These are phyloP conservation scores for Russula earlei DNA, from an alignment of 768 basidiomycete species.

Conservation along the genomic window DNA sequence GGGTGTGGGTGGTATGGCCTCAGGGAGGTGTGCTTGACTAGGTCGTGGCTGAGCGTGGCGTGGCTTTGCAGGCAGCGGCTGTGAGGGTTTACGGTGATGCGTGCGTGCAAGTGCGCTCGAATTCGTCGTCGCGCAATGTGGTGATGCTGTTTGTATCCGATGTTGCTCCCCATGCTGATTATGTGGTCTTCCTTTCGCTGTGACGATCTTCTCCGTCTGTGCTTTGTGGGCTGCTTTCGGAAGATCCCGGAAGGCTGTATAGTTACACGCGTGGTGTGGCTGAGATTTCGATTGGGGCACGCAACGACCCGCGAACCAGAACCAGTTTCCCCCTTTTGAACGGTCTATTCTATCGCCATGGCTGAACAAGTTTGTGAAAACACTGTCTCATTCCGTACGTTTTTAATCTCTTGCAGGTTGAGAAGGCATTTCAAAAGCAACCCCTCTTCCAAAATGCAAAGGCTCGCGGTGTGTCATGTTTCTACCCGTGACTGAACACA, in stretches of 20 bases:
- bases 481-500: not conserved
- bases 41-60: too few relatives aligned
- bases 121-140: too few relatives aligned
- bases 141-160: too few relatives aligned
- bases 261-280: slow-evolving; percentile 15
- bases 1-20: too few relatives aligned
- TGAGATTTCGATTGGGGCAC: slow-evolving; percentile 7
- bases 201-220: too few relatives aligned
- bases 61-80: too few relatives aligned
- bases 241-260: slow-evolving; percentile 15
- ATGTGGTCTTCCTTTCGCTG: too few relatives aligned
- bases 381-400: not conserved
- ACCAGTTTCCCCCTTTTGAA: not conserved
- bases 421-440: slow-evolving; percentile 98
- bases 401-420: slow-evolving; percentile 46
- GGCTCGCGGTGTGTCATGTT: slow-evolving; percentile 62
- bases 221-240: too few relatives aligned
- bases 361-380: slow-evolving; percentile 32
- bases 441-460: slow-evolving; percentile 97
- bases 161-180: too few relatives aligned
- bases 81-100: too few relatives aligned
- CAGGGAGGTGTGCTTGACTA: too few relatives aligned
- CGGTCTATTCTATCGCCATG: slow-evolving; percentile 28
- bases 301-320: not conserved
- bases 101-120: too few relatives aligned